These are phyloP conservation scores for Malania oleifera DNA, from an alignment of 164 flowering plant genomes.

Conservation along the genomic window DNA sequence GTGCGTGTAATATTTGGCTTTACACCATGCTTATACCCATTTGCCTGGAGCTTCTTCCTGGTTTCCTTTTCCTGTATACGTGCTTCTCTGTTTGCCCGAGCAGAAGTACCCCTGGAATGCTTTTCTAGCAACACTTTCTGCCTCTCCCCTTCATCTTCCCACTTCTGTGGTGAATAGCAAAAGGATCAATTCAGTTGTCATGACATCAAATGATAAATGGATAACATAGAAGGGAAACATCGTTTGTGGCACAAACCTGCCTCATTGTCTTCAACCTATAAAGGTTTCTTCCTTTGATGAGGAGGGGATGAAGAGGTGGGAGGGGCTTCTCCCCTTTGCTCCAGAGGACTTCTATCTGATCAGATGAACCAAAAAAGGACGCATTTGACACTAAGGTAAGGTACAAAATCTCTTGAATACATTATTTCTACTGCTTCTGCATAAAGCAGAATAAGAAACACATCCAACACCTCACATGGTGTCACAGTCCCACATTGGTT, in stretches of 20 bases:
- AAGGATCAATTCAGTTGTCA: neutral
- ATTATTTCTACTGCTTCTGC: too few relatives aligned
- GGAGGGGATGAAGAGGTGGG: constrained; percentile 8
- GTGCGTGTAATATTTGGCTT: too few relatives aligned
- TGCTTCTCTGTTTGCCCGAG: neutral
- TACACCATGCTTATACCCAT: too few relatives aligned
- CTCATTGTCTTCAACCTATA: constrained; percentile 5
- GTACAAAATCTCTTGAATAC: too few relatives aligned
- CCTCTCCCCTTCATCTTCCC: constrained; percentile 5
- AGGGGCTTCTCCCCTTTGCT: constrained; percentile 9
- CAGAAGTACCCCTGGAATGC: neutral
- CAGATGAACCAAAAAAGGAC: neutral
- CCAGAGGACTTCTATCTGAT: constrained; percentile 6
- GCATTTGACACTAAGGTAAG: too few relatives aligned
- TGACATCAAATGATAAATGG: too few relatives aligned
- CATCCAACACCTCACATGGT: too few relatives aligned
- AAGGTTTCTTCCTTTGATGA: constrained; percentile 8
- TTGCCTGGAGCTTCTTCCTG: too few relatives aligned
- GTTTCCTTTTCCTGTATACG: neutral
- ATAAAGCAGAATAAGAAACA: too few relatives aligned
- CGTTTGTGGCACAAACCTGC: neutral
- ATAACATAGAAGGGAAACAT: neutral
- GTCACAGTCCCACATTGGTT: too few relatives aligned
- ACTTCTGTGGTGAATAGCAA: neutral
- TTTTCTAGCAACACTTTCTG: neutral